These are phyloP conservation scores for Staphylotrichum longicolle DNA, from an alignment of 495 filamentous ascomycete species.

Conservation along the genomic window DNA sequence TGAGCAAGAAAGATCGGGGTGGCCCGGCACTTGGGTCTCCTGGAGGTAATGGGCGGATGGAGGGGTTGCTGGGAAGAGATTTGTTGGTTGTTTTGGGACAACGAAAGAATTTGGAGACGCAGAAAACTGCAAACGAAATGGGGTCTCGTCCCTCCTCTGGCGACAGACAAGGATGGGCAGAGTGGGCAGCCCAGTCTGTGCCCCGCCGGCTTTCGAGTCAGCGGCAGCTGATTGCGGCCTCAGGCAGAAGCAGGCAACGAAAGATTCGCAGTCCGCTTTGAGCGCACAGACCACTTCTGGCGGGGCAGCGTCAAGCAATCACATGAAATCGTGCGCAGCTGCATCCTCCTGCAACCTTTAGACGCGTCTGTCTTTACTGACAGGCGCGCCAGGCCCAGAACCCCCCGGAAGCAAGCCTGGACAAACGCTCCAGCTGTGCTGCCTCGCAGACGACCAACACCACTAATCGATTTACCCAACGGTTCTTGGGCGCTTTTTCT, in stretches of 20 bases:
- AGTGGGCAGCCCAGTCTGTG: background rate
- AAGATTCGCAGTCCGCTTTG: too few relatives aligned
- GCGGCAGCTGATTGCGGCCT: conserved; percentile 14
- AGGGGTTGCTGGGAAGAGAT: conserved; percentile 26
- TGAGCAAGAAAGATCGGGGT: conserved; percentile 35
- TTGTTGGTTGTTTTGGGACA: conserved; percentile 36
- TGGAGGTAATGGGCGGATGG: conserved; percentile 59
- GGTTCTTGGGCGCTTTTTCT: too few relatives aligned
- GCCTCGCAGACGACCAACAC: too few relatives aligned
- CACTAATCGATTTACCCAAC: too few relatives aligned
- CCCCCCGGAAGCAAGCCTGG: too few relatives aligned
- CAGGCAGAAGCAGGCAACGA: background rate
- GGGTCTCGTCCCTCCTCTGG: conserved; percentile 22
- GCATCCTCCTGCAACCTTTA: background rate
- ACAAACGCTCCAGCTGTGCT: too few relatives aligned
- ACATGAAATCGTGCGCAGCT: conserved; percentile 13
- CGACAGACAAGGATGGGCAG: background rate
- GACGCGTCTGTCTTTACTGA: background rate
- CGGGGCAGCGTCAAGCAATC: background rate
- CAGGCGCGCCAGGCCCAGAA: background rate
- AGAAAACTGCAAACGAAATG: conserved; percentile 34
- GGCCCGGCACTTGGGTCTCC: conserved; percentile 46
- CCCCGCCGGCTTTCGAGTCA: conserved; percentile 16
- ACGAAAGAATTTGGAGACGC: conserved; percentile 39
- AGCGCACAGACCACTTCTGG: background rate